phyloP scores from a whole-genome alignment of 345 rosid species.

The Murraya koenigii region DNA sequence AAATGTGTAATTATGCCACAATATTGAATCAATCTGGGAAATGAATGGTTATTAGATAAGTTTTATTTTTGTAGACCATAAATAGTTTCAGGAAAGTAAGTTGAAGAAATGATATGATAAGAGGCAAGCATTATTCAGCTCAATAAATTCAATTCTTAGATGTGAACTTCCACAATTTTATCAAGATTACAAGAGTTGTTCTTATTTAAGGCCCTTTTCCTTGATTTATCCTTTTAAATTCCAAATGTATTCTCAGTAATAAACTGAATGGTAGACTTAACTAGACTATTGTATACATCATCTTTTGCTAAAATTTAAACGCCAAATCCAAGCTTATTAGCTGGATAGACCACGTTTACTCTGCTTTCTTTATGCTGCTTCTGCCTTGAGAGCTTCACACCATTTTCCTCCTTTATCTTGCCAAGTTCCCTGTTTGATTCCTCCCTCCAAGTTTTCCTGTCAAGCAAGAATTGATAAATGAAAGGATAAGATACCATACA shows the following conservation, averaged over 20 bases:
- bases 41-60: not conserved
- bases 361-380: slow-evolving; percentile 5
- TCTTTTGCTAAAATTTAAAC: not conserved
- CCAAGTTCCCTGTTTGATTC: not conserved
- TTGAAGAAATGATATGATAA: not conserved
- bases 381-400: not conserved
- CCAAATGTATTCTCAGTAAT: no score
- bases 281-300: no score
- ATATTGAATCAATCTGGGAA: not conserved
- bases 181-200: not conserved
- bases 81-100: not conserved
- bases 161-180: not conserved
- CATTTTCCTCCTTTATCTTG: not conserved
- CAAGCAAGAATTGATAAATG: not conserved
- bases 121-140: not conserved
- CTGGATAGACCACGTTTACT: slow-evolving; percentile 19
- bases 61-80: not conserved
- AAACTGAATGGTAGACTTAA: no score
- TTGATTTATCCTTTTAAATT: no score
- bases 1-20: not conserved
- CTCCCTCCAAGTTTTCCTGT: slow-evolving; percentile 23
- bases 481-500: not conserved
- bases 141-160: not conserved
- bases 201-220: not conserved
- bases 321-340: slow-evolving; percentile 22